phyloP scores from a whole-genome alignment of 305 asterid species.

The Fraxinus latifolia region DNA sequence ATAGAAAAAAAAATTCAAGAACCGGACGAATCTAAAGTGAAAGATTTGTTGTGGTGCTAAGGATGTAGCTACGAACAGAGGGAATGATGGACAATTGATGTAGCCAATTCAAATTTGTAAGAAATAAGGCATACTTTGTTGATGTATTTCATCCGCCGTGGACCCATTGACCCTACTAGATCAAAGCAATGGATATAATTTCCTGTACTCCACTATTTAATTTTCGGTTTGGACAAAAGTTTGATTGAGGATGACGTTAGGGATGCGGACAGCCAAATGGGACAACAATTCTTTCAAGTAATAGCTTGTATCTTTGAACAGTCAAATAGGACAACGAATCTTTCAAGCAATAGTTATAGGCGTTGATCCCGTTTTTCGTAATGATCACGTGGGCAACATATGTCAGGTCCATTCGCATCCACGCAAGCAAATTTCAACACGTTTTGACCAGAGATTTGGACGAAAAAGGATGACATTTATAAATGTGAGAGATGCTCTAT shows the following conservation, averaged over 20 bases:
- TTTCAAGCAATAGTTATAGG: not conserved
- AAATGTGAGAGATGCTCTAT: not conserved
- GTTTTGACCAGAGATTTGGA: not conserved
- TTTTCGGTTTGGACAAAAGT: not conserved
- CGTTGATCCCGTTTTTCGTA: too few relatives aligned
- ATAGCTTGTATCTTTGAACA: not conserved
- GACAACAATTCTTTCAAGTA: not conserved
- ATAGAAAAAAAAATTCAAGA: not conserved
- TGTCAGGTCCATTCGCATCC: not conserved
- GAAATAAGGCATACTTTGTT: not conserved
- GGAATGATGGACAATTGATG: not conserved
- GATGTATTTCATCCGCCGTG: not conserved
- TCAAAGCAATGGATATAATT: not conserved
- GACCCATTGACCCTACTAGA: not conserved
- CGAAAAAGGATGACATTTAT: not conserved
- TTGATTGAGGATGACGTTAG: not conserved
- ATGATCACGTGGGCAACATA: not conserved
- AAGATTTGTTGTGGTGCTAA: not conserved
- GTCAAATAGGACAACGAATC: not conserved
- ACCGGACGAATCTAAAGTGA: not conserved
- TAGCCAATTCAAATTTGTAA: not conserved
- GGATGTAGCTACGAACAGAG: not conserved
- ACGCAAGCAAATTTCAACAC: not conserved
- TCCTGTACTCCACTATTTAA: not conserved
- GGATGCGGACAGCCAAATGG: not conserved